Evolutionary conservation across 768 basidiomycete genomes (phyloP), one percentile per base, ranked within the genome.

Genomic region (Suillus spraguei): DNA sequence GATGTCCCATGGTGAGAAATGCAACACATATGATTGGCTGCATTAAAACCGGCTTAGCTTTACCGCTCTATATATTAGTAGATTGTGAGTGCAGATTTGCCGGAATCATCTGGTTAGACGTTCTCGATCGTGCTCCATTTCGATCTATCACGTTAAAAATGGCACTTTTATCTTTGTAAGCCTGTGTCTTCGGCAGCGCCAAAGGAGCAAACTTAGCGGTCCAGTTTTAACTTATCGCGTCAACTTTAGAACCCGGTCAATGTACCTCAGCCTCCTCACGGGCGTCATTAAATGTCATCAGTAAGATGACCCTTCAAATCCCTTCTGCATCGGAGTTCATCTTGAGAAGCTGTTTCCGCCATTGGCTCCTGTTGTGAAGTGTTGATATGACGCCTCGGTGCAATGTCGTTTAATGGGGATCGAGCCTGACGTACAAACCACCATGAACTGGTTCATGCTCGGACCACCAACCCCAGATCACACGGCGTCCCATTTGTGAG

Each of bases 1-100:
- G 17, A 58, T 11, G 35, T 55, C 24, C 17, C 53, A 16, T 14
- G 32, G 66, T 67, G 62, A 70, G 66, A 66, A 64, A 67, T 50
- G 24, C 28, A 52, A 53, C 14, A 28, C 17, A 35, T 41, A 38
- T 65, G 59, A 63, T 69, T 68, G 32, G 61, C 3, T 65, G 24
- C 55, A 62, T 60, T 63, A 60, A 52, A 39, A 35, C 38, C 28
- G 33, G n/a, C 24, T 9, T 36, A 22, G 24, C 47, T n/a, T 14
- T 36, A 38, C 14, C 38, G 0, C 5, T 39, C 2, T 24, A 24
- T 41, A 6, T 7, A 47, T 22, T 46, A 14, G 46, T 22, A 3
- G 22, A 28, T 32, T 28, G 38, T 58, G 38, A 58, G 17, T 41
- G 17, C 22, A 10, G 38, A 28, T 58, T 58, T 58, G 39, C 38